Evolutionary conservation across 1,139 yeast genomes (phyloP).

Genomic region (Barnettozyma hawaiiensis): DNA sequence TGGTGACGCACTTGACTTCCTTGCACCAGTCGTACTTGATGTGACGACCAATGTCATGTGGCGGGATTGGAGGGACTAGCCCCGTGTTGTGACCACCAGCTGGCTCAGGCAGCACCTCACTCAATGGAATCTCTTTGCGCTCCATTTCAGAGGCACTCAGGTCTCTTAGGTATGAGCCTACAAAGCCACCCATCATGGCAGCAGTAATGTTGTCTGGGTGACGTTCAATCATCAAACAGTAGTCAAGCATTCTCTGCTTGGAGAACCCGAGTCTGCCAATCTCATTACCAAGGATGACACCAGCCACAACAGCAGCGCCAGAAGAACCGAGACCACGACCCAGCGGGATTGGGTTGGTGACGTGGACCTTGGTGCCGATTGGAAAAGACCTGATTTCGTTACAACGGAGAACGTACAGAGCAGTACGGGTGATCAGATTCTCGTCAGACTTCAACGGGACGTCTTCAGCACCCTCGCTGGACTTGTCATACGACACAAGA

Average conservation of each 20-base stretch:
- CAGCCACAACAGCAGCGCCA: constrained; percentile 99
- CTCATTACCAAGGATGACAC: constrained; percentile 86
- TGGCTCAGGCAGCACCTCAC: constrained; percentile 78
- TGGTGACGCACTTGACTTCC: constrained; percentile 78
- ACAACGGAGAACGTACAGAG: constrained; percentile 83
- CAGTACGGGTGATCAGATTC: constrained; percentile 87
- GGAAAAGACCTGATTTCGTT: constrained; percentile 75
- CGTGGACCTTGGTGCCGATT: constrained; percentile 73
- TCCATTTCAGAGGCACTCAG: constrained; percentile 63
- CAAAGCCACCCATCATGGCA: constrained; percentile 98
- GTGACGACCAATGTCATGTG: constrained; percentile 83
- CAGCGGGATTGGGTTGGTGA: constrained; percentile 85
- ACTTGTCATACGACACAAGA: constrained; percentile 61
- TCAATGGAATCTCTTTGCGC: constrained; percentile 75
- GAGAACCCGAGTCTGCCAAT: constrained; percentile 67
- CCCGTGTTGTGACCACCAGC: constrained; percentile 64
- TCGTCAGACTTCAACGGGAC: constrained; percentile 75
- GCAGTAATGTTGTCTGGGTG: constrained; percentile 99
- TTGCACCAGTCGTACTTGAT: constrained; percentile 80
- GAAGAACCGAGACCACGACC: constrained; percentile 97
- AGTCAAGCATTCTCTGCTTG: constrained; percentile 83
- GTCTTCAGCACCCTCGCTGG: constrained; percentile 62
- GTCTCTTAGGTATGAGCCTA: constrained; percentile 88
- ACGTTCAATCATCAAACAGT: constrained; percentile 93
- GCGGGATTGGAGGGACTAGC: constrained; percentile 72